phyloP scores from a whole-genome alignment of 441 rosid genomes.

The Populus hybrid region DNA sequence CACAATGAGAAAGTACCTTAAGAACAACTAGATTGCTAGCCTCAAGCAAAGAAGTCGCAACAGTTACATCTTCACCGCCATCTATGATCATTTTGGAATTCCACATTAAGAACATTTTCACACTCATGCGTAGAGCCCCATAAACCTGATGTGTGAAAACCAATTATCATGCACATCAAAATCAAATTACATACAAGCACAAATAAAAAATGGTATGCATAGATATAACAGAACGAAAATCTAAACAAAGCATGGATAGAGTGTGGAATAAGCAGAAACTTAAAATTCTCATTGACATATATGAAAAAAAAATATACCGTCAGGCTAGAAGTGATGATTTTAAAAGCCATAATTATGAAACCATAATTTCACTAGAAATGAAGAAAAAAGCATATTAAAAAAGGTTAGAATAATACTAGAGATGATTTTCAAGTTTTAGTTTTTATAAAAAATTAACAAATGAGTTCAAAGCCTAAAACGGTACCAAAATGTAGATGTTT shows the following conservation, averaged over 20 bases:
- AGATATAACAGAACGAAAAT: not conserved
- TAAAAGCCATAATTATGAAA: not conserved
- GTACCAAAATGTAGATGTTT: not conserved
- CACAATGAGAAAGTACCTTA: conserved; percentile 47
- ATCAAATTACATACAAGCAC: conserved; percentile 3
- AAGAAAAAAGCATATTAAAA: not conserved
- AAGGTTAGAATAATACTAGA: not conserved
- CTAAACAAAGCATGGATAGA: not conserved
- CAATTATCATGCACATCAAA: conserved; percentile 15
- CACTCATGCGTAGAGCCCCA: conserved; percentile 98
- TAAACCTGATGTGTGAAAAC: conserved; percentile 58
- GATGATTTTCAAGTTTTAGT: not conserved
- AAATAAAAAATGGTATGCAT: conserved; percentile 1
- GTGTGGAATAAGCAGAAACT: not conserved
- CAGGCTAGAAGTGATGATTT: not conserved
- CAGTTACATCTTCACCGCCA: conserved; percentile 82
- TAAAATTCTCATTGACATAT: not conserved
- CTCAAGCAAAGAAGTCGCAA: conserved; percentile 89
- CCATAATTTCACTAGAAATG: not conserved
- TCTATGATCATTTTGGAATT: conserved; percentile 86
- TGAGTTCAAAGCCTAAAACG: not conserved
- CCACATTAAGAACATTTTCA: conserved; percentile 99
- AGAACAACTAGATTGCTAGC: conserved; percentile 98
- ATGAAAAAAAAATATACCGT: not conserved
- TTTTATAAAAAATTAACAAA: not conserved